These are phyloP conservation scores for Debaryomycetaceae sp. DNA, from an alignment of 1,139 yeast species.

Conservation along the genomic window DNA sequence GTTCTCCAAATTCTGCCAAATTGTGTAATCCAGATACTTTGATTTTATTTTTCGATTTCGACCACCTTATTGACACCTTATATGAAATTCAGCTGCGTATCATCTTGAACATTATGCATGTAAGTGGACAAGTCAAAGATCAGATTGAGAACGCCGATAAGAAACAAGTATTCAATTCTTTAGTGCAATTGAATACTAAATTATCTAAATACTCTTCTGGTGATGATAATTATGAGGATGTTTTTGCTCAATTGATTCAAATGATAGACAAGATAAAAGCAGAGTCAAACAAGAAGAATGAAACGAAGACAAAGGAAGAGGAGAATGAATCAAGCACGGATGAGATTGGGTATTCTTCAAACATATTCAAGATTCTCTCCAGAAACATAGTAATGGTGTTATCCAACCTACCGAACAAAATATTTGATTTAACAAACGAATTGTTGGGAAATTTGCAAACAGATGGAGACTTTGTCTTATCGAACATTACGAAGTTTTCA, in stretches of 20 bases:
- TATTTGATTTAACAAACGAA: conserved; percentile 37
- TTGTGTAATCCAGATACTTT: too few species aligned
- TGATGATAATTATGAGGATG: conserved; percentile 9
- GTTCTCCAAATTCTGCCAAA: too few species aligned
- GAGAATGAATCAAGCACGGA: conserved; percentile 3
- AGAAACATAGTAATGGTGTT: conserved; percentile 27
- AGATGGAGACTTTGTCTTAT: conserved; percentile 15
- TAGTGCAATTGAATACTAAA: conserved; percentile 20
- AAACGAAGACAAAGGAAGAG: conserved; percentile 10
- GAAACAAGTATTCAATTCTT: conserved; percentile 19
- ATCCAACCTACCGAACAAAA: conserved; percentile 31
- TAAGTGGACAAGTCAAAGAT: too few species aligned
- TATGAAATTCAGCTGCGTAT: too few species aligned
- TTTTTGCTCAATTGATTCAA: conserved; percentile 14
- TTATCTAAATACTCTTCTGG: conserved; percentile 10
- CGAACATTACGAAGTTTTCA: conserved; percentile 22
- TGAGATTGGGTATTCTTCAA: conserved; percentile 14
- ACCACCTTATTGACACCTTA: too few species aligned
- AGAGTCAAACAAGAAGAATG: conserved; percentile 6
- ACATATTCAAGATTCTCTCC: conserved; percentile 29
- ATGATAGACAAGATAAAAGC: conserved; percentile 17
- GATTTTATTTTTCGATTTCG: too few species aligned
- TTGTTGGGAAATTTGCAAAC: conserved; percentile 27
- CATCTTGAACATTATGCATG: too few species aligned
- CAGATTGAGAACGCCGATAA: conserved; percentile 16